Base-by-base conservation (phyloP, 768 basidiomycete genomes). In the Tricholoma terreum region DNA sequence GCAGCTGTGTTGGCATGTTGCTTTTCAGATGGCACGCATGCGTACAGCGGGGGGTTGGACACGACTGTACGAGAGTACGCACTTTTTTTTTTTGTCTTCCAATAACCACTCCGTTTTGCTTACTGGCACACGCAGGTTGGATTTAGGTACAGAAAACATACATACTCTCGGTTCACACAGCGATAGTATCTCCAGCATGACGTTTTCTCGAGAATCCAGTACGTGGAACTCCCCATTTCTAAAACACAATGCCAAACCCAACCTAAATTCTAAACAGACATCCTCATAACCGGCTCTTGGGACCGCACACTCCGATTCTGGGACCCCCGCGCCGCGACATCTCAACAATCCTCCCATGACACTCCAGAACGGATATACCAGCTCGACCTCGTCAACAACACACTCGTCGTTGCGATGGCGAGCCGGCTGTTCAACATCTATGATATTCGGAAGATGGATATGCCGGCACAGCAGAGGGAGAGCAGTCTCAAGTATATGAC, bases 401-500 rank as follows among this genome's bases (percentile, higher is more conserved):
- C 81, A 14, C 84, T 98, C 46, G 93, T 98, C 12, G 89, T 97
- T 22, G 92, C 91, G 1, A 93, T 97, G 89, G 94, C 94, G 2
- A 92, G 90, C 57, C 82, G 95, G 11, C 74, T 92, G 4, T 92
- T 98, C 65, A 84, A 91, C 66, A 93, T 98, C 11, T 98, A 90
- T 64, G 92, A 95, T 63, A 76, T 93, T 14, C 79, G 92, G 24
- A 87, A 86, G 59, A 88, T 98, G 84, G 77, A 80, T 55, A 73
- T 79, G 52, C 88, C 91, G 0, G 79, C 83, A 52, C 91, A 94
- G 66, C 81, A 85, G 69, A 74, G 97, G 60, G 97, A 98, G 74
- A 94, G 92, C 69, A 94, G 92, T 62, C 72, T 99, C 58, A 97
- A 97, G 72, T 98, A 90, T 69, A 90, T 97, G 90, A 98, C 95